A percentile compares a stretch with the other conserved stretches of the same genome.
Evolutionary conservation across 805 yeast genomes (phyloP).

Genomic region (Candida peoriensis): DNA sequence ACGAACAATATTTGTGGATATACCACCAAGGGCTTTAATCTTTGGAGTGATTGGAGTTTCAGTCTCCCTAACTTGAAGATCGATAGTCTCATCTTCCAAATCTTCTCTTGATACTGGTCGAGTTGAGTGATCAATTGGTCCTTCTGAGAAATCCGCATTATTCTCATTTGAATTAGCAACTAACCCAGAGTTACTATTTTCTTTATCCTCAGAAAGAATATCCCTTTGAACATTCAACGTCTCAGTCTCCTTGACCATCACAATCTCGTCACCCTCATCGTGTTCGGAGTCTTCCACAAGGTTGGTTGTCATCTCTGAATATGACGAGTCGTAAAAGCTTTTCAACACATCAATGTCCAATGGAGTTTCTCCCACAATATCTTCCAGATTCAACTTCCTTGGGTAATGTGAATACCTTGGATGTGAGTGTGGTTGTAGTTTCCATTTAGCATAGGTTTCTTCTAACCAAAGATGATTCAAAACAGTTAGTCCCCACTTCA

Average conservation of each 20-base stretch:
- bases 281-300: constrained; percentile 22
- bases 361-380: constrained; percentile 48
- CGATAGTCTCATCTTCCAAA: background rate
- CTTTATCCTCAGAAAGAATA: background rate
- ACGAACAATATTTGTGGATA: constrained; percentile 9
- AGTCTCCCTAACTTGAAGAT: background rate
- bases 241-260: background rate
- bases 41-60: constrained; percentile 1
- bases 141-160: background rate
- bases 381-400: constrained; percentile 34
- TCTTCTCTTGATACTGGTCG: background rate
- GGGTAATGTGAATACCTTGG: constrained; percentile 47
- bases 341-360: constrained; percentile 38
- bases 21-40: constrained; percentile 5
- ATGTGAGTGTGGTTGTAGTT: constrained; percentile 37
- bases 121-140: background rate
- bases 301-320: constrained; percentile 14
- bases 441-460: constrained; percentile 66
- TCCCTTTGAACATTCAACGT: too few species aligned
- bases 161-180: background rate
- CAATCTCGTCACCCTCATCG: constrained; percentile 7
- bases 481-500: constrained; percentile 57
- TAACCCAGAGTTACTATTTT: background rate
- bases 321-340: constrained; percentile 31
- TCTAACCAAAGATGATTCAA: constrained; percentile 90